These are phyloP conservation scores for Corymbia calophylla DNA, from an alignment of 441 rosid genomes.

Conservation along the genomic window DNA sequence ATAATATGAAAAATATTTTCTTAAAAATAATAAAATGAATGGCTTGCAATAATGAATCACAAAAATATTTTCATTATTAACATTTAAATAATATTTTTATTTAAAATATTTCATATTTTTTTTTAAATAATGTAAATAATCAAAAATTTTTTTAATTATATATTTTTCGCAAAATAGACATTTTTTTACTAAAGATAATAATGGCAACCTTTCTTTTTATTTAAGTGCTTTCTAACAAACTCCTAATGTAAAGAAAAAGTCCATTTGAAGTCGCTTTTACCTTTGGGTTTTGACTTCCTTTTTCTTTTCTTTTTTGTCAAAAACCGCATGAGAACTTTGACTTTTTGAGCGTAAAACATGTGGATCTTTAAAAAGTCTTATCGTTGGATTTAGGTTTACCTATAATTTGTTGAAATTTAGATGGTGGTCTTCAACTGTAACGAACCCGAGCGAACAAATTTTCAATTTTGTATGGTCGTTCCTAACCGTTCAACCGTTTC, in stretches of 20 bases:
- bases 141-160: not conserved
- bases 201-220: not conserved
- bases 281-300: not conserved
- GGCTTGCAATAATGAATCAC: not conserved
- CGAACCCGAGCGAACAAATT: not conserved
- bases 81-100: fast-evolving
- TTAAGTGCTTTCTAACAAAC: not conserved
- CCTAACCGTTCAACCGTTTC: not conserved
- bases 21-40: not conserved
- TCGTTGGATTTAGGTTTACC: not conserved
- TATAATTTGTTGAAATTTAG: not conserved
- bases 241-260: not conserved
- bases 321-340: not conserved
- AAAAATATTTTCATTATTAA: not conserved
- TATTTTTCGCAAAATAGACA: fast-evolving
- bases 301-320: not conserved
- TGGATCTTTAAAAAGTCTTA: not conserved
- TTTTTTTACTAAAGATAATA: fast-evolving
- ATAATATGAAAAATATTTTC: not conserved
- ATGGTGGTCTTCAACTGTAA: not conserved
- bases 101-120: not conserved
- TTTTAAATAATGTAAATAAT: fast-evolving
- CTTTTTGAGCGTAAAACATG: not conserved
- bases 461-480: not conserved
- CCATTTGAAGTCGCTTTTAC: not conserved